Evolutionary conservation across 805 yeast species (phyloP).

Genomic region (Yarrowia bubula): DNA sequence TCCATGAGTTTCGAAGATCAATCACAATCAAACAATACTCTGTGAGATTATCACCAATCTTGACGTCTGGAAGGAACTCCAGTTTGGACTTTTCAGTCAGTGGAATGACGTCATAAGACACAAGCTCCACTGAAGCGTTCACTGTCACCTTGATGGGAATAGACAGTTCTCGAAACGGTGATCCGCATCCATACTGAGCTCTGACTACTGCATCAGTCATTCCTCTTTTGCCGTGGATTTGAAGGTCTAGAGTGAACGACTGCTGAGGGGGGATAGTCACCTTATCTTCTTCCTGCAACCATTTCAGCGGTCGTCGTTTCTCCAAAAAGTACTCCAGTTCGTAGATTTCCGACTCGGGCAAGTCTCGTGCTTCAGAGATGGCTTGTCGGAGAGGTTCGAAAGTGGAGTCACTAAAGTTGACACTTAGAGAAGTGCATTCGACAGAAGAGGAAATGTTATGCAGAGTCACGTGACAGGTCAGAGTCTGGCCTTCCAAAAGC

Average conservation of each 20-base stretch:
- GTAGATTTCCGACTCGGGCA: constrained; percentile 62
- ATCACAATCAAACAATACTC: constrained; percentile 62
- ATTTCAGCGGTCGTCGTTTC: constrained; percentile 55
- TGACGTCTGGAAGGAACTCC: background rate
- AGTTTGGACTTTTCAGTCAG: constrained; percentile 23
- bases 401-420: constrained; percentile 71
- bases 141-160: constrained; percentile 72
- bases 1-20: constrained; percentile 83
- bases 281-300: constrained; percentile 33
- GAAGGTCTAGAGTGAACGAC: constrained; percentile 52
- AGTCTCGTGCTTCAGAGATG: constrained; percentile 45
- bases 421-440: constrained; percentile 54
- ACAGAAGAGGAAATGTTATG: constrained; percentile 56
- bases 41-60: background rate
- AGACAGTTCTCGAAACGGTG: constrained; percentile 53
- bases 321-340: constrained; percentile 71
- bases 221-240: constrained; percentile 69
- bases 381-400: constrained; percentile 60
- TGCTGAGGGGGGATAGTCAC: constrained; percentile 38
- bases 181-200: constrained; percentile 58
- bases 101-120: constrained; percentile 70
- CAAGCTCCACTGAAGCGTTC: constrained; percentile 67
- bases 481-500: constrained; percentile 75
- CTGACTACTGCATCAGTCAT: constrained; percentile 63
- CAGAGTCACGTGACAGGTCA: constrained; percentile 49